Base-by-base conservation (phyloP, 208 protist species). In the Wallacemonas sp. region DNA sequence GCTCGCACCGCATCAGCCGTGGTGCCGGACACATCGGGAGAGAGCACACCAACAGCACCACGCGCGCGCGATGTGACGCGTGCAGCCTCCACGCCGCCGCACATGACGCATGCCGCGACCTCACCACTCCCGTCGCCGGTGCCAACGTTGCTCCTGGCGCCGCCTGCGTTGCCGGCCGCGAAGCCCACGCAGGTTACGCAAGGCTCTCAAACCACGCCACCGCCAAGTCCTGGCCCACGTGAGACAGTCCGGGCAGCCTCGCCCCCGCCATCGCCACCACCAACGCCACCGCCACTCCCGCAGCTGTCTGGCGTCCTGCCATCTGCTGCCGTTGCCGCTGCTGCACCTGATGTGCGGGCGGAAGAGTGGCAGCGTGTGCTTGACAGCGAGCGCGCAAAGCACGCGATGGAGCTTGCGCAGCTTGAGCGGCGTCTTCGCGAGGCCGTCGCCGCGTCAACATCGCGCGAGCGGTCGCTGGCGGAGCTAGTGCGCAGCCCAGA, bases 281-380 rank as follows among this genome's bases (percentile, higher is more conserved):
- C 21, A 17, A 23, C 27, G 9, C 17, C 54, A 17, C 21, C 47
- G 9, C n/a, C 21, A 11, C n/a, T n/a, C n/a, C n/a, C n/a, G n/a
- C n/a, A n/a, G n/a, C n/a, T n/a, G n/a, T n/a, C n/a, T n/a, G n/a
- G n/a, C n/a, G n/a, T n/a, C n/a, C n/a, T n/a, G n/a, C n/a, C n/a
- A n/a, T n/a, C n/a, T n/a, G n/a, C n/a, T n/a, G 2, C 27, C 36
- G 26, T n/a, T 30, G 61, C 49, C 57, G 75, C 62, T 34, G 72
- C 77, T 2, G 52, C 32, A 19, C 75, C 79, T 43, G 72, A 67
- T 32, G 54, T n/a, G n/a, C n/a, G n/a, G n/a, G n/a, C 73, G 21
- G 61, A 27, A 6, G 61, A 83, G 57, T 83, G 77, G 77, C 61
- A 48, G 14, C 44, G 47, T 2, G 26, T 83, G 17, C 62, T 83